Conservation (phyloP, 805 yeast species). For the Spathaspora gorwiae region DNA sequence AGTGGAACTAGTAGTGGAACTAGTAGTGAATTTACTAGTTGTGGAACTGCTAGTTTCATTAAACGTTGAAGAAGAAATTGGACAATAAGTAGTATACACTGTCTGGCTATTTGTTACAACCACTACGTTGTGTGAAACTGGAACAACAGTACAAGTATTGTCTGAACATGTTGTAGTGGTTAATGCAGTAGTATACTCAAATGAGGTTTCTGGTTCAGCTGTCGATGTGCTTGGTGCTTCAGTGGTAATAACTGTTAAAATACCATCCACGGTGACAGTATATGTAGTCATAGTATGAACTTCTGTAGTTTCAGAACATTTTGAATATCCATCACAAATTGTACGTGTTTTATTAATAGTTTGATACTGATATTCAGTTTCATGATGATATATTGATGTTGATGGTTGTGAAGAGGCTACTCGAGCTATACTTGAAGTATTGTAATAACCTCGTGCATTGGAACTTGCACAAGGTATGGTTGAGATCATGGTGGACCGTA, state of each 20-base stretch:
- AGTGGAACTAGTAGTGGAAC: not conserved
- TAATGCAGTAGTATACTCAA: conserved; percentile 18
- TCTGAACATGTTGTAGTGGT: conserved; percentile 37
- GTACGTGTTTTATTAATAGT: conserved; percentile 21
- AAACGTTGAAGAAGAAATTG: conserved; percentile 9
- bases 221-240: conserved; percentile 6
- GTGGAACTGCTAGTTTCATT: not conserved
- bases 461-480: conserved; percentile 9
- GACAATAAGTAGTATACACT: conserved; percentile 26
- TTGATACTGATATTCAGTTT: conserved; percentile 19
- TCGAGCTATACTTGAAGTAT: conserved; percentile 1
- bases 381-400: conserved; percentile 7
- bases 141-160: conserved; percentile 7
- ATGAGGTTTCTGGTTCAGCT: conserved; percentile 5
- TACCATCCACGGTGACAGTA: conserved; percentile 35
- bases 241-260: conserved; percentile 34
- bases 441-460: not conserved
- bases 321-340: conserved; percentile 22
- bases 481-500: conserved; percentile 17
- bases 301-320: conserved; percentile 34
- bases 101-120: conserved; percentile 6
- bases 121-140: not conserved
- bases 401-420: conserved; percentile 7
- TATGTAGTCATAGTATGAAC: conserved; percentile 23
- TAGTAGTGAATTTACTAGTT: too few species aligned